These are phyloP conservation scores for Phoma sp. DNA, from an alignment of 2,329 filamentous ascomycete species.

Conservation along the genomic window DNA sequence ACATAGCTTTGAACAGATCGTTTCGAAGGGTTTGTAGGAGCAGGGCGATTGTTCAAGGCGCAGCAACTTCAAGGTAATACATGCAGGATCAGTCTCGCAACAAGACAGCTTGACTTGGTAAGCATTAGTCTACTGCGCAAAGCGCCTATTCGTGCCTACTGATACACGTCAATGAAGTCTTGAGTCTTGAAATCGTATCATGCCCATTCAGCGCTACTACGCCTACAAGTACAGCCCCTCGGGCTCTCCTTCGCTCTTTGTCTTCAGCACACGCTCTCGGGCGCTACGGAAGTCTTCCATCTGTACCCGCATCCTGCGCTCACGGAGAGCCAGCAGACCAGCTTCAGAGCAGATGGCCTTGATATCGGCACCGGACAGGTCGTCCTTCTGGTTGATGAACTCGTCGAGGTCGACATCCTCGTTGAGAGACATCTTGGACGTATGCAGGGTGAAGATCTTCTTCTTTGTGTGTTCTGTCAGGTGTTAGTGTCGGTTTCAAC, in stretches of 20 bases:
- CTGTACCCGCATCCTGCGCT: constrained; percentile 96
- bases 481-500: constrained; percentile 56
- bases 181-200: constrained; percentile 9
- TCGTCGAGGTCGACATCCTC: constrained; percentile 98
- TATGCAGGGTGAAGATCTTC: constrained; percentile 99
- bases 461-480: constrained; percentile 85
- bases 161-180: constrained; percentile 25
- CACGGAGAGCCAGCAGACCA: constrained; percentile 89
- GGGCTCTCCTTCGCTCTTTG: constrained; percentile 97
- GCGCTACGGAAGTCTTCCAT: constrained; percentile 98
- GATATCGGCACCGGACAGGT: constrained; percentile 95
- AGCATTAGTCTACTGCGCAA: constrained; percentile 3
- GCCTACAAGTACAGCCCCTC: constrained; percentile 96
- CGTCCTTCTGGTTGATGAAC: constrained; percentile 98
- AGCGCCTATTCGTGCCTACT: constrained; percentile 18
- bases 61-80: neutral
- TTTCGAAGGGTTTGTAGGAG: too few relatives aligned
- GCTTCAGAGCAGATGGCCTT: constrained; percentile 99
- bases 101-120: neutral
- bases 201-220: neutral
- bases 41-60: neutral
- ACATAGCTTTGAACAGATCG: too few relatives aligned
- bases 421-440: constrained; percentile 96
- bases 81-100: neutral
- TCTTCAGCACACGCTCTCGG: constrained; percentile 93